Evolutionary conservation across 2,329 filamentous ascomycete species (phyloP).

Genomic region (Beauveria caledonica): DNA sequence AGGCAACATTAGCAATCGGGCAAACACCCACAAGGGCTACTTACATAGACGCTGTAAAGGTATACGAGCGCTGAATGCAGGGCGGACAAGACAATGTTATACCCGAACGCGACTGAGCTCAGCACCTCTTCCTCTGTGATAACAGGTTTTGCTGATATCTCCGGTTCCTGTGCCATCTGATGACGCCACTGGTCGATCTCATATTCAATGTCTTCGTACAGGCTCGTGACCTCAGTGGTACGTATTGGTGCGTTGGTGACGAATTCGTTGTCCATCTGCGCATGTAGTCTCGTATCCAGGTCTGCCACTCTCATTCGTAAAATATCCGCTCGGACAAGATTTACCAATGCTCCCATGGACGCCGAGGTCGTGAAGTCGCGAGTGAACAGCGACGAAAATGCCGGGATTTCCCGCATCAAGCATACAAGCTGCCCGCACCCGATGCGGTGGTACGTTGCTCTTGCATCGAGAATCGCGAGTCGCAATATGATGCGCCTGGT

Average conservation of each 20-base stretch:
- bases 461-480: conserved; percentile 13
- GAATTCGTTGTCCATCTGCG: conserved; percentile 9
- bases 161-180: background rate
- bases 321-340: conserved; percentile 13
- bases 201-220: conserved; percentile 11
- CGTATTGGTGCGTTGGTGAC: conserved; percentile 9
- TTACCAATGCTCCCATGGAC: conserved; percentile 3
- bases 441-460: conserved; percentile 11
- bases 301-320: conserved; percentile 12
- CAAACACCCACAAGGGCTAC: background rate
- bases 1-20: background rate
- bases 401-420: background rate
- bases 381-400: conserved; percentile 13
- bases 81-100: conserved; percentile 11
- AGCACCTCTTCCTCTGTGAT: conserved; percentile 4
- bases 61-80: conserved; percentile 14
- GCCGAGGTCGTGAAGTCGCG: background rate
- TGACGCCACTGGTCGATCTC: conserved; percentile 12
- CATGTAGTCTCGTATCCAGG: conserved; percentile 8
- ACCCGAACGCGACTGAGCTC: conserved; percentile 7
- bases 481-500: conserved; percentile 12
- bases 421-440: conserved; percentile 12
- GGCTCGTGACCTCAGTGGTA: conserved; percentile 6
- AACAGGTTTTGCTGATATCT: background rate
- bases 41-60: conserved; percentile 13